Conservation (phyloP, 2,329 filamentous ascomycete genomes). For the Xylaria digitata region DNA sequence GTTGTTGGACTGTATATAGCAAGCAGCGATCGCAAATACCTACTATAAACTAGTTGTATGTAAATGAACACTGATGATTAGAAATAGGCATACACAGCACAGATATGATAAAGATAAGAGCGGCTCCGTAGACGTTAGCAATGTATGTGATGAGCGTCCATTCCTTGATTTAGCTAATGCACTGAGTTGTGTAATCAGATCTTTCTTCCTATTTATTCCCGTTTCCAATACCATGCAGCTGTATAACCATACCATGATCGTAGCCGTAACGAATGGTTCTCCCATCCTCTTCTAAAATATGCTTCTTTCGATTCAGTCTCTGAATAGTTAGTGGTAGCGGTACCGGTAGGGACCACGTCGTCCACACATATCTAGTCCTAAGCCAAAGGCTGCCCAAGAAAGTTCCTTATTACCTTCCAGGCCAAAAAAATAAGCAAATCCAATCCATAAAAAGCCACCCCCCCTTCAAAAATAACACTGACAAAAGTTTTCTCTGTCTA, state of each 20-base stretch:
- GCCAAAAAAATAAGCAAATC: background rate
- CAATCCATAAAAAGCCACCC: background rate
- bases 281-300: background rate
- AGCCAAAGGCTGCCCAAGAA: background rate
- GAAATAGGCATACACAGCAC: background rate
- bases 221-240: background rate
- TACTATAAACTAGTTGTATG: background rate
- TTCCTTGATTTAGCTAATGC: constrained; percentile 11
- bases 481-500: constrained; percentile 27
- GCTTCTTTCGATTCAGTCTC: background rate
- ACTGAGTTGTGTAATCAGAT: constrained; percentile 13
- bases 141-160: constrained; percentile 10
- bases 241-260: background rate
- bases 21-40: constrained; percentile 9
- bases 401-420: background rate
- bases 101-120: background rate
- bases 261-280: constrained; percentile 10
- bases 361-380: constrained; percentile 1
- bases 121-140: background rate
- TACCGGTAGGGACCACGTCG: background rate
- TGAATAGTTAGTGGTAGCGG: background rate
- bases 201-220: constrained; percentile 16
- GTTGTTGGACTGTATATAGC: constrained; percentile 16
- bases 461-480: background rate
- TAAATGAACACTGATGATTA: background rate